These are phyloP conservation scores for Phaeosphaeria sp. DNA, from an alignment of 2,329 filamentous ascomycete species.

Conservation along the genomic window DNA sequence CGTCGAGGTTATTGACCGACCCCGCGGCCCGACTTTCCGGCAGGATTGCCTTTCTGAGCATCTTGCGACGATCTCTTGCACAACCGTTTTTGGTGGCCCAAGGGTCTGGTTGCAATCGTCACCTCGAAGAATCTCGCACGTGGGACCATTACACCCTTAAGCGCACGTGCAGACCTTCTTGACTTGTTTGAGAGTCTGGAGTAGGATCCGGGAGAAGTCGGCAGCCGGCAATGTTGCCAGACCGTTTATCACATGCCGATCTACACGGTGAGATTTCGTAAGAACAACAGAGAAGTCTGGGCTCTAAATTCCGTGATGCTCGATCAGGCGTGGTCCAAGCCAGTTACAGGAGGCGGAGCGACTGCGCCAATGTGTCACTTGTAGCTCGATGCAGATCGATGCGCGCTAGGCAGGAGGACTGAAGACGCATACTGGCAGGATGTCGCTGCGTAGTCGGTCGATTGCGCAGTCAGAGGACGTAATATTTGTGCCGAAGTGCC, in stretches of 20 bases:
- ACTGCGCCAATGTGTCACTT: not conserved
- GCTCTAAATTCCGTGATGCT: not conserved
- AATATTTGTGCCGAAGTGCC: conserved; percentile 2
- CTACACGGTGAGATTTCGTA: conserved; percentile 28
- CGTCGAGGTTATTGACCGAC: not conserved
- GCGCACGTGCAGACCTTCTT: not conserved
- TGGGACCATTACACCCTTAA: not conserved
- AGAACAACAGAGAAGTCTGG: conserved; percentile 20
- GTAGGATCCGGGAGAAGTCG: conserved; percentile 22
- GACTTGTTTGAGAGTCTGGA: not conserved
- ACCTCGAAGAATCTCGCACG: not conserved
- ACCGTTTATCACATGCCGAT: conserved; percentile 28
- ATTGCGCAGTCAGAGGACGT: not conserved
- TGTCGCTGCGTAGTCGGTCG: not conserved
- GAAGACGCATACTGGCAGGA: not conserved
- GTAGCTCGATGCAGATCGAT: not conserved
- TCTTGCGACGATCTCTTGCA: not conserved
- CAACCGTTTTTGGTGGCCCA: no score
- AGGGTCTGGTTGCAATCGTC: no score
- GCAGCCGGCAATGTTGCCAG: conserved; percentile 16
- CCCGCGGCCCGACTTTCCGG: not conserved
- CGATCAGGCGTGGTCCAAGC: not conserved
- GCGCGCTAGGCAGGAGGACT: not conserved
- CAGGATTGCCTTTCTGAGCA: not conserved
- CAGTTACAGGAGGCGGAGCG: conserved; percentile 11